phyloP scores from a whole-genome alignment of 306 rosid species.

The Vigna mungo region DNA sequence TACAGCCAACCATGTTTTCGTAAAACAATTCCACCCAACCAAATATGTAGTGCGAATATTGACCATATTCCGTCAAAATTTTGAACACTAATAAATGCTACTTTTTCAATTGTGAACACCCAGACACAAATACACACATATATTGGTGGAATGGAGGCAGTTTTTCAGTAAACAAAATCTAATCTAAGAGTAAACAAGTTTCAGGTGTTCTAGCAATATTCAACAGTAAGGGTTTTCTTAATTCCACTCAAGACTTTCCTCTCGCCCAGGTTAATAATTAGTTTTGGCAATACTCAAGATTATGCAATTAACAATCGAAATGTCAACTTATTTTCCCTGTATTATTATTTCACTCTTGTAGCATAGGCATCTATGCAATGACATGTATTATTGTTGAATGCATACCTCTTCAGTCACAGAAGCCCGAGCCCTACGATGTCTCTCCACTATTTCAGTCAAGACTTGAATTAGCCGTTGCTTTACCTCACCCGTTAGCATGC shows the following conservation, averaged over 20 bases:
- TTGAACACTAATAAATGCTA: too few species aligned
- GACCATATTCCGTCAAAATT: too few species aligned
- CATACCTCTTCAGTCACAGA: slow-evolving; percentile 90
- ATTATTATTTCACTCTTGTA: not conserved
- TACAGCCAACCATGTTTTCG: not conserved
- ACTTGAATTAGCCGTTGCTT: slow-evolving; percentile 75
- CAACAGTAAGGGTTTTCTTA: not conserved
- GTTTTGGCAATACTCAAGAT: not conserved
- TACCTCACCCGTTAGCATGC: slow-evolving; percentile 95
- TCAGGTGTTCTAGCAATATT: not conserved
- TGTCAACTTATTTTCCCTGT: not conserved
- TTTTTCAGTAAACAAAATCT: not conserved
- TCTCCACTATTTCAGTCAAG: slow-evolving; percentile 82
- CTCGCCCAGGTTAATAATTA: not conserved
- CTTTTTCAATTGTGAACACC: too few species aligned
- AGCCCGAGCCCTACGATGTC: slow-evolving; percentile 87
- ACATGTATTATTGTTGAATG: slow-evolving; percentile 36
- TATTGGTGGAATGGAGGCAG: not conserved
- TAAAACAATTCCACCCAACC: not conserved
- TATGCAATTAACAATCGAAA: not conserved
- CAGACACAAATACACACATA: too few species aligned
- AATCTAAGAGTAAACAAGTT: not conserved
- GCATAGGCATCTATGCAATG: not conserved
- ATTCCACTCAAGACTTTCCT: not conserved
- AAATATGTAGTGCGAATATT: too few species aligned